These are phyloP conservation scores for Leucocoprinus sp. DNA, from an alignment of 768 basidiomycete genomes.

Conservation along the genomic window DNA sequence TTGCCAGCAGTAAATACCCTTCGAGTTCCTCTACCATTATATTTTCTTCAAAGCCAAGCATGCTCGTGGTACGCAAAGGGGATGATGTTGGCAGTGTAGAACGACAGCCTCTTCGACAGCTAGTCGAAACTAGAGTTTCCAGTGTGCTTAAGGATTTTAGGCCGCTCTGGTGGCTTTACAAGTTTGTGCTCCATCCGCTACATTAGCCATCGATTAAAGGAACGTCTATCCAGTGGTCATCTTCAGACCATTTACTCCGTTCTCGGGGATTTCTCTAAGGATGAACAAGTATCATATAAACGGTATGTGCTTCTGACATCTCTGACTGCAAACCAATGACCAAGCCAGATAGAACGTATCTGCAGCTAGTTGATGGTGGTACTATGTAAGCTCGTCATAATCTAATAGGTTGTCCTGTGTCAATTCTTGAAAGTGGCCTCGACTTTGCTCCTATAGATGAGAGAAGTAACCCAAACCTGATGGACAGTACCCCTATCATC, in stretches of 20 bases:
- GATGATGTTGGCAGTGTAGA: slow-evolving; percentile 24
- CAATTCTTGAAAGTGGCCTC: slow-evolving; percentile 37
- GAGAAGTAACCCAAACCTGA: slow-evolving; percentile 18
- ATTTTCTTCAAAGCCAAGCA: slow-evolving; percentile 31
- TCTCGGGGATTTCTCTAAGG: slow-evolving; percentile 50
- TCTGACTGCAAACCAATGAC: neutral
- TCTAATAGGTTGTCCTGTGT: neutral
- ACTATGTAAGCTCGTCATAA: slow-evolving; percentile 40
- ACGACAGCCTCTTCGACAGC: slow-evolving; percentile 27
- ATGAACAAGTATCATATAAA: slow-evolving; percentile 47
- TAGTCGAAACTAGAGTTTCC: slow-evolving; percentile 34
- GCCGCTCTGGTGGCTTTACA: slow-evolving; percentile 43
- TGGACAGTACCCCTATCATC: slow-evolving; percentile 41
- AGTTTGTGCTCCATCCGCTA: slow-evolving; percentile 22
- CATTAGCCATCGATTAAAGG: neutral
- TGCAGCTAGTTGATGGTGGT: slow-evolving; percentile 52
- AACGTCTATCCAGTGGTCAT: slow-evolving; percentile 38
- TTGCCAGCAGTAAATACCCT: slow-evolving; percentile 17
- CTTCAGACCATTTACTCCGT: slow-evolving; percentile 57
- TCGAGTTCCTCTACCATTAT: slow-evolving; percentile 24
- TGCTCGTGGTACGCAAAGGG: slow-evolving; percentile 25
- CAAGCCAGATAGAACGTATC: slow-evolving; percentile 28
- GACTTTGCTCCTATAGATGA: slow-evolving; percentile 51
- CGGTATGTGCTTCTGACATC: slow-evolving; percentile 27
- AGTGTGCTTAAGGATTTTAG: slow-evolving; percentile 34